Percentiles rank a stretch among this genome's conserved stretches.
Evolutionary conservation across 768 basidiomycete species (phyloP).

Genomic region (Tephrocybe sp.): DNA sequence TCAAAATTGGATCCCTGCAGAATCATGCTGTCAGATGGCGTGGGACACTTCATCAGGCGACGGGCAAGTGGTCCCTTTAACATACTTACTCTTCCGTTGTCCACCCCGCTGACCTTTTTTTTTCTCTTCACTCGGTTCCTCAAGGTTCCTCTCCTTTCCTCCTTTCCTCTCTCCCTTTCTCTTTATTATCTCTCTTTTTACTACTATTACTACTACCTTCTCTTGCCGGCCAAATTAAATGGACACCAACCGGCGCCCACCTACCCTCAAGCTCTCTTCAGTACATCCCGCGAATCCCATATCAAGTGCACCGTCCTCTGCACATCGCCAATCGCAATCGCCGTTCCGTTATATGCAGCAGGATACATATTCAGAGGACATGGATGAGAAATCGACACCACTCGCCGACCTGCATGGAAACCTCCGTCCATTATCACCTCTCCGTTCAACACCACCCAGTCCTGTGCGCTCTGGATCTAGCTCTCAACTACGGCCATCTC

Average conservation of each 20-base stretch:
- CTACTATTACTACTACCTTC: conserved; percentile 20
- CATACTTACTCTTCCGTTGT: conserved; percentile 5
- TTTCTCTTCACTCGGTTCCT: conserved; percentile 8
- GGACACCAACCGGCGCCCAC: conserved; percentile 22
- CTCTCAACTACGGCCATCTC: conserved; percentile 8
- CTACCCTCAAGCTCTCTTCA: conserved; percentile 28
- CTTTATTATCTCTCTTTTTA: conserved; percentile 12
- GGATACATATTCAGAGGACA: conserved; percentile 9
- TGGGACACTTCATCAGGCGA: conserved; percentile 13
- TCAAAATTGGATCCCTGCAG: conserved; percentile 11
- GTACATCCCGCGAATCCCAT: conserved; percentile 30
- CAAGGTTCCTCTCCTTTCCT: conserved; percentile 16
- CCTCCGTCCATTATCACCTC: conserved; percentile 9
- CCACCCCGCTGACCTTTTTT: conserved; percentile 9
- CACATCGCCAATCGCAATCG: conserved; percentile 29
- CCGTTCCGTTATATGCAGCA: conserved; percentile 34
- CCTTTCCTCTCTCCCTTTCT: conserved; percentile 20
- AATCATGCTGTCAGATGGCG: conserved; percentile 14
- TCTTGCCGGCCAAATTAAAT: conserved; percentile 35
- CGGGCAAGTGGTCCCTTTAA: conserved; percentile 12
- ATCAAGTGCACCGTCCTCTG: conserved; percentile 24
- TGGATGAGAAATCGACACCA: conserved; percentile 29
- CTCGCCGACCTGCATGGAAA: conserved; percentile 22
- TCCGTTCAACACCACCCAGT: neutral
- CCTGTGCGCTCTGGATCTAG: conserved; percentile 4